Conservation (phyloP, 2,329 filamentous ascomycete genomes). For the Tolypocladium paradoxum region DNA sequence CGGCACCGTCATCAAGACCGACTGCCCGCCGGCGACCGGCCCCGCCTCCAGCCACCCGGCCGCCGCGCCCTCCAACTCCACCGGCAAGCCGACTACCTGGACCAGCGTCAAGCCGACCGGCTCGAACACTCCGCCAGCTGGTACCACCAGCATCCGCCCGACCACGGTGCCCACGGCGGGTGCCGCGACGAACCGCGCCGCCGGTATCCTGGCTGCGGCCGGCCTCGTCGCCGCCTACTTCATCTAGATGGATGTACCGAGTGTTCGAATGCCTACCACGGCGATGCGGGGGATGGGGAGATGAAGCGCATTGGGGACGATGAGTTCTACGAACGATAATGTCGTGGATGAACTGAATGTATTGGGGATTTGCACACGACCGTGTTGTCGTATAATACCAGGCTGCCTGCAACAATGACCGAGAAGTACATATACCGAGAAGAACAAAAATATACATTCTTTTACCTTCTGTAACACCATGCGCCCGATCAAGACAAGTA, state of each 20-base stretch:
- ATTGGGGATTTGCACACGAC: neutral
- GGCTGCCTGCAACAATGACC: neutral
- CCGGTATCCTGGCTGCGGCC: constrained; percentile 19
- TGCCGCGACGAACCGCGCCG: constrained; percentile 18
- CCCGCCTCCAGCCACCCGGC: neutral
- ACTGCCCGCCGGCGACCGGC: neutral
- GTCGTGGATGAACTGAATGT: neutral
- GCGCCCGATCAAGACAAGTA: neutral
- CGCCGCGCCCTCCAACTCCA: neutral
- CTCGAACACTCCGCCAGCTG: neutral
- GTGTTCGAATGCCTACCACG: neutral
- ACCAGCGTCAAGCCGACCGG: neutral
- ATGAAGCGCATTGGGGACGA: neutral
- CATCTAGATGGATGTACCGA: constrained; percentile 19
- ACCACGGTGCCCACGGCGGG: constrained; percentile 12
- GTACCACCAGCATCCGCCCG: constrained; percentile 5
- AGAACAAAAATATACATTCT: neutral
- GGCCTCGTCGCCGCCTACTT: constrained; percentile 30
- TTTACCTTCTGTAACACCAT: neutral
- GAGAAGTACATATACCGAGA: neutral
- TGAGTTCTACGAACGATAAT: neutral
- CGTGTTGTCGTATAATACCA: neutral
- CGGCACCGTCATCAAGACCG: neutral
- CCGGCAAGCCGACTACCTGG: too few species aligned
- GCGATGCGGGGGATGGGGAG: neutral